phyloP scores from a whole-genome alignment of 495 filamentous ascomycete genomes.

The Neurospora tetraspora region DNA sequence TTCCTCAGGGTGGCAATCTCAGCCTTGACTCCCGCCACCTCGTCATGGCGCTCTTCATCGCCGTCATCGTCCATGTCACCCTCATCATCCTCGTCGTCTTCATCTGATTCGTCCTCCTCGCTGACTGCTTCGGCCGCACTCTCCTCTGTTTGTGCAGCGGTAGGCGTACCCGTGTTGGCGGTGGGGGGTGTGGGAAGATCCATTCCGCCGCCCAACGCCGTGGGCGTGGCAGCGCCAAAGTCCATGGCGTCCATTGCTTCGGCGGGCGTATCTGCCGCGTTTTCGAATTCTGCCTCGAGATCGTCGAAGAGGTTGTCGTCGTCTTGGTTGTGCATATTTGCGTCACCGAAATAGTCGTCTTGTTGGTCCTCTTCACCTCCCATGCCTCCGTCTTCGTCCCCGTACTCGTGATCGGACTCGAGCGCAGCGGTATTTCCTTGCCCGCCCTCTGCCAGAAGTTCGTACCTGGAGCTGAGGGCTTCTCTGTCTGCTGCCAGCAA shows the following conservation, averaged over 20 bases:
- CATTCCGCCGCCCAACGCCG: constrained; percentile 7
- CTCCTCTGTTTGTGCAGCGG: constrained; percentile 17
- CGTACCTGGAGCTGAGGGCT: constrained; percentile 43
- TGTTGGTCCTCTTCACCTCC: constrained; percentile 32
- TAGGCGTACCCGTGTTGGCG: constrained; percentile 19
- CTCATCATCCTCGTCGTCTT: constrained; percentile 38
- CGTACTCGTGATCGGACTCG: constrained; percentile 41
- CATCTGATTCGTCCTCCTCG: constrained; percentile 38
- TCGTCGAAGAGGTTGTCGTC: constrained; percentile 30
- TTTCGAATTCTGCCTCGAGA: constrained; percentile 29
- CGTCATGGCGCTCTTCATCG: constrained; percentile 33
- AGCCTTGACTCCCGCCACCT: constrained; percentile 37
- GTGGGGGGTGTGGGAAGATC: constrained; percentile 33
- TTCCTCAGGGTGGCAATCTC: constrained; percentile 47
- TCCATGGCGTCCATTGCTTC: constrained; percentile 13
- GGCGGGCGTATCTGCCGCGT: constrained; percentile 18
- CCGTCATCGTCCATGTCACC: constrained; percentile 39
- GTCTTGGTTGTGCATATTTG: not conserved
- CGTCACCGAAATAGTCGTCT: constrained; percentile 7
- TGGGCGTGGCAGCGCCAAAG: constrained; percentile 18
- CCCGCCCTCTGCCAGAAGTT: constrained; percentile 52
- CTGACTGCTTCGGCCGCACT: constrained; percentile 33
- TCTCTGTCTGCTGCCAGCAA: constrained; percentile 61
- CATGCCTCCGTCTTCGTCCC: constrained; percentile 49
- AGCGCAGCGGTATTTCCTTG: constrained; percentile 27